Percentiles rank a stretch among this genome's conserved stretches.
These are phyloP conservation scores for Phytophthora kernoviae DNA, from an alignment of 352 stramenopile species.

Conservation along the genomic window DNA sequence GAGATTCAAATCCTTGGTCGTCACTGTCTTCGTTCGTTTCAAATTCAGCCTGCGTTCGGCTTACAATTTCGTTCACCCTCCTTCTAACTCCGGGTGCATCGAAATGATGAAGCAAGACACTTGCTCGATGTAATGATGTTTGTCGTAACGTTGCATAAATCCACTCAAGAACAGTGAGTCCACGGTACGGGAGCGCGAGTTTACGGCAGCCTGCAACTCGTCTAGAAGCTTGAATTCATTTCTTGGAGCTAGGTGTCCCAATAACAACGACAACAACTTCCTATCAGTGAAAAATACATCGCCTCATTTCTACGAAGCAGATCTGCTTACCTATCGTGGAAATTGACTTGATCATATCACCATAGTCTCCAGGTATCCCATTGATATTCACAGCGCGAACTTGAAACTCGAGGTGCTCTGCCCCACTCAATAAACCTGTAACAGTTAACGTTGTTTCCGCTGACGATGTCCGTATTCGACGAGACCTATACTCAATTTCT, in stretches of 20 bases:
- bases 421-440: constrained; percentile 57
- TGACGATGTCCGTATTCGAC: constrained; percentile 58
- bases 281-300: not conserved
- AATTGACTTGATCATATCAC: constrained; percentile 50
- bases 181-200: constrained; percentile 63
- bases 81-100: constrained; percentile 52
- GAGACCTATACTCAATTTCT: constrained; percentile 59
- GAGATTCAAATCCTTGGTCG: constrained; percentile 13
- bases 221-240: constrained; percentile 75
- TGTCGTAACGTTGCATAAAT: constrained; percentile 83
- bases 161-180: constrained; percentile 82
- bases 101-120: constrained; percentile 70
- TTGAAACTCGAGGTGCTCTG: constrained; percentile 68
- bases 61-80: constrained; percentile 62
- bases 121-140: constrained; percentile 68
- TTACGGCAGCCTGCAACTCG: constrained; percentile 82
- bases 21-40: not conserved
- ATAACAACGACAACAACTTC: constrained; percentile 7
- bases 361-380: constrained; percentile 61
- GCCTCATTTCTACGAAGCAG: too few relatives aligned
- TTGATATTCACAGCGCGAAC: constrained; percentile 63
- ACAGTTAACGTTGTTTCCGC: constrained; percentile 40
- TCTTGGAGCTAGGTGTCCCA: constrained; percentile 40
- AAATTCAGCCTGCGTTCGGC: not conserved
- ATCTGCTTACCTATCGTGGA: constrained; percentile 70